Conservation (phyloP, 306 rosid species). For the Urtica urens region DNA sequence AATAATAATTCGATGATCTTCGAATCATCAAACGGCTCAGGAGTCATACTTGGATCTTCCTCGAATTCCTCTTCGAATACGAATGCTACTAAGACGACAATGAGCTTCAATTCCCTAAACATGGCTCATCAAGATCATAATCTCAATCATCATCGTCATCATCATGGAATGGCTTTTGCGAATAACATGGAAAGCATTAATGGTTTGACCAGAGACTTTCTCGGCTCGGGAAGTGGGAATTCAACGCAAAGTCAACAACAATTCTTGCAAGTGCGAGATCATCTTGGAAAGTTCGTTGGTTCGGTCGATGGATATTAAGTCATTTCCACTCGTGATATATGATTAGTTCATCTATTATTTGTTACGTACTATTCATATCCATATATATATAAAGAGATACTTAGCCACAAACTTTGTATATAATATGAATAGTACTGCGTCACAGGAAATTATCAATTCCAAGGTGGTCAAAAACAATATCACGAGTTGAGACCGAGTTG, state of each 20-base stretch:
- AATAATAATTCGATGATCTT: constrained; percentile 25
- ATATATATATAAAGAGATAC: not conserved
- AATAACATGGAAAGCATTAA: constrained; percentile 22
- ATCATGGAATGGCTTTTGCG: constrained; percentile 9
- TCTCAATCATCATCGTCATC: constrained; percentile 2
- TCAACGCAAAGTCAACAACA: constrained; percentile 26
- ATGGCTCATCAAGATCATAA: constrained; percentile 1
- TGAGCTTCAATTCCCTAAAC: constrained; percentile 1
- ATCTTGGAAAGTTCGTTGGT: constrained; percentile 52
- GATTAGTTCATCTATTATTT: not conserved
- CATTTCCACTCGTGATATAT: constrained; percentile 33
- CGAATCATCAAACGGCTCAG: constrained; percentile 32
- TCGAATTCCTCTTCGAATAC: constrained; percentile 13
- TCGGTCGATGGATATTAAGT: constrained; percentile 52
- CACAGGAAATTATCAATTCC: not conserved
- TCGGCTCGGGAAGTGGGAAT: constrained; percentile 51
- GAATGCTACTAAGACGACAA: not conserved
- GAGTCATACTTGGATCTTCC: constrained; percentile 39
- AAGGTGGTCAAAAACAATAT: not conserved
- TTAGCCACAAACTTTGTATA: not conserved
- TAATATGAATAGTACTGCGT: not conserved
- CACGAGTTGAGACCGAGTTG: constrained; percentile 9
- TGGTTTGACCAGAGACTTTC: constrained; percentile 72
- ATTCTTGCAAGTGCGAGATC: constrained; percentile 41
- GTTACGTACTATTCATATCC: not conserved